Percentiles rank a stretch among this genome's conserved stretches.
Conservation (phyloP, 805 yeast genomes). For the Suhomyces vadensis region DNA sequence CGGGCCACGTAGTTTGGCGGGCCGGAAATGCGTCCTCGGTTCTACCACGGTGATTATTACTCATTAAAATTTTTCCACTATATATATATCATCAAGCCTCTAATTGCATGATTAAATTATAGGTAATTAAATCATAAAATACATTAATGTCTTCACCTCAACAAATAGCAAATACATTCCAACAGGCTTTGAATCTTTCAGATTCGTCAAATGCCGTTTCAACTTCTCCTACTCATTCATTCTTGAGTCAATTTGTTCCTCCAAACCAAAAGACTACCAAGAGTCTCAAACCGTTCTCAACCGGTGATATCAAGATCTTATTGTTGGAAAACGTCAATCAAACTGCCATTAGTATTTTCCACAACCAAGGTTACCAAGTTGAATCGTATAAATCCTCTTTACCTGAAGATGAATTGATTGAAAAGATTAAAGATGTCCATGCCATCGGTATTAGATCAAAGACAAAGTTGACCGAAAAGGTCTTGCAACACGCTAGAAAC, state of each 20-base stretch:
- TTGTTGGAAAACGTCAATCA: slow-evolving; percentile 89
- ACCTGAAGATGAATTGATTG: slow-evolving; percentile 90
- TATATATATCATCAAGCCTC: slow-evolving; percentile 1
- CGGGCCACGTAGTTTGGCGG: not conserved
- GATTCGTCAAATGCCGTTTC: slow-evolving; percentile 68
- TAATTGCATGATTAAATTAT: too few relatives aligned
- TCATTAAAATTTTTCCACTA: slow-evolving; percentile 11
- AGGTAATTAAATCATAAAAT: not conserved
- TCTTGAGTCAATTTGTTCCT: slow-evolving; percentile 54
- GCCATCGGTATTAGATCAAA: slow-evolving; percentile 98
- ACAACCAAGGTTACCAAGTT: slow-evolving; percentile 93
- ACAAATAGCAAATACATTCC: slow-evolving; percentile 63
- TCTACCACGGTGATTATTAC: slow-evolving; percentile 6
- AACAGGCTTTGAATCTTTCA: slow-evolving; percentile 53
- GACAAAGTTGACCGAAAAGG: slow-evolving; percentile 79
- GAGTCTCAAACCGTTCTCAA: slow-evolving; percentile 88
- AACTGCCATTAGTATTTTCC: slow-evolving; percentile 86
- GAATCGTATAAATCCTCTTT: slow-evolving; percentile 88
- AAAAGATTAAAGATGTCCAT: slow-evolving; percentile 89
- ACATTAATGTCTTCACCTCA: slow-evolving; percentile 62
- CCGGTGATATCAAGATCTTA: slow-evolving; percentile 91
- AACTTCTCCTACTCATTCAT: slow-evolving; percentile 80
- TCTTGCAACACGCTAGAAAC: slow-evolving; percentile 84
- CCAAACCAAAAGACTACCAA: slow-evolving; percentile 55
- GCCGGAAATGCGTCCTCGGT: slow-evolving; percentile 4